Base-by-base conservation (phyloP, 2,329 filamentous ascomycete genomes). In the Sphaerulina musiva region DNA sequence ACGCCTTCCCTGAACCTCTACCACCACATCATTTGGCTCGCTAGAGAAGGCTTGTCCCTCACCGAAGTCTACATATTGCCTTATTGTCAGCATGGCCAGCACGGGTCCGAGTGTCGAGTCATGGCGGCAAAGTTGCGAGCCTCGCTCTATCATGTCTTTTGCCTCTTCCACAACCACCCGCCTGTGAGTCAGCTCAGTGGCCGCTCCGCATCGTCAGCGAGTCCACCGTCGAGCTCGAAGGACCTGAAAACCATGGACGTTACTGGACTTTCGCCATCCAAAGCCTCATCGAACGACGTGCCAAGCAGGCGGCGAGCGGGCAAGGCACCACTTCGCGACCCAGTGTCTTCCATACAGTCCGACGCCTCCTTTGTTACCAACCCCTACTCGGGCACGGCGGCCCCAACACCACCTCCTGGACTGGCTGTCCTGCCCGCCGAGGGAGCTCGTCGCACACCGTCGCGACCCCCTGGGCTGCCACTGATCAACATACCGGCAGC, bases 101-200 rank as follows among this genome's bases (percentile, higher is more conserved):
- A 89, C 84, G 72, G 83, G 78, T 66, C 72, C 12, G 91, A 95
- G 70, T 82, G 95, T 54, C 91, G 90, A 66, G 91, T 97, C 43
- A 79, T 98, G 59, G 85, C 88, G 17, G 89, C 89, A 69, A 98
- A 97, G 72, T 79, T 98, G 11, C 85, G 89, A 56, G 93, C 93
- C 12, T 95, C 89, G 17, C 95, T 97, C 69, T 93, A 95, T 65
- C 92, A 98, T 73, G 89, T 98, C 61, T 95, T 95, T 70, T 93
- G 95, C 51, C 80, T 97, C 10, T 97, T 96, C 68, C 89, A 96
- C 74, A 96, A 96, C 72, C 83, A 89, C 50, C 92, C 92, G 0
- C 79, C 86, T 0, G 81, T 95, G 53, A 85, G 84, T 43, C 75
- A 78, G 36, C 57, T 68, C 34, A 78, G 82, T 39, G 57, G 62